These are phyloP conservation scores for Otatea glauca DNA, from an alignment of 176 grass and related monocot genomes.

Conservation along the genomic window DNA sequence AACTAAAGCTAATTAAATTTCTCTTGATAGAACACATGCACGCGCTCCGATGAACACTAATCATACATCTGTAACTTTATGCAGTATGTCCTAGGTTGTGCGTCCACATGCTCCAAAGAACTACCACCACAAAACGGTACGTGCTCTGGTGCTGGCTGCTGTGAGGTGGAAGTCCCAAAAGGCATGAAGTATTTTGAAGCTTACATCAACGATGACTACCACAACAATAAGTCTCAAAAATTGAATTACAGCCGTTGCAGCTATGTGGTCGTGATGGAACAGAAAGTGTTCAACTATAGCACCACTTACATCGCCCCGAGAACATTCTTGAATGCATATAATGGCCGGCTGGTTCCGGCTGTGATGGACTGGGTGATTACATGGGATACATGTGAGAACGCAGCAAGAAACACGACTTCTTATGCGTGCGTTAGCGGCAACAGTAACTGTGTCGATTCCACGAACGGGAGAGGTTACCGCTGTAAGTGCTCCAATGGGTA, in stretches of 20 bases:
- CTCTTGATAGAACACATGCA: too few species aligned
- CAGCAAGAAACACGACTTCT: background rate
- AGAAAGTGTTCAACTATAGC: background rate
- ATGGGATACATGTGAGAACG: background rate
- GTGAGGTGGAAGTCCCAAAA: background rate
- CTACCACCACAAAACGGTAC: background rate
- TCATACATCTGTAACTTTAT: background rate
- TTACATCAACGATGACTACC: background rate
- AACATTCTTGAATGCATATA: background rate
- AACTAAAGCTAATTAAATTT: too few species aligned
- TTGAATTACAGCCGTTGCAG: background rate
- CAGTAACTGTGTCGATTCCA: background rate
- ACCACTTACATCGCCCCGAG: background rate
- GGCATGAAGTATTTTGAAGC: background rate
- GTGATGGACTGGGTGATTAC: conserved; percentile 37
- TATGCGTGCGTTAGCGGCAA: conserved; percentile 33
- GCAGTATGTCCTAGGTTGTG: too few species aligned
- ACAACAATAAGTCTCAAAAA: background rate
- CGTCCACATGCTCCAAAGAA: accelerated
- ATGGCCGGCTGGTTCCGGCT: background rate
- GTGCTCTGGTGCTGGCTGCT: conserved; percentile 52
- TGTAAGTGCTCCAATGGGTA: conserved; percentile 20
- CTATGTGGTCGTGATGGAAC: conserved; percentile 24
- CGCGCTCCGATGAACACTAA: background rate
- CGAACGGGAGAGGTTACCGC: background rate